phyloP scores from a whole-genome alignment of 2,329 filamentous ascomycete genomes.

The Phaeosphaeriaceae sp. region DNA sequence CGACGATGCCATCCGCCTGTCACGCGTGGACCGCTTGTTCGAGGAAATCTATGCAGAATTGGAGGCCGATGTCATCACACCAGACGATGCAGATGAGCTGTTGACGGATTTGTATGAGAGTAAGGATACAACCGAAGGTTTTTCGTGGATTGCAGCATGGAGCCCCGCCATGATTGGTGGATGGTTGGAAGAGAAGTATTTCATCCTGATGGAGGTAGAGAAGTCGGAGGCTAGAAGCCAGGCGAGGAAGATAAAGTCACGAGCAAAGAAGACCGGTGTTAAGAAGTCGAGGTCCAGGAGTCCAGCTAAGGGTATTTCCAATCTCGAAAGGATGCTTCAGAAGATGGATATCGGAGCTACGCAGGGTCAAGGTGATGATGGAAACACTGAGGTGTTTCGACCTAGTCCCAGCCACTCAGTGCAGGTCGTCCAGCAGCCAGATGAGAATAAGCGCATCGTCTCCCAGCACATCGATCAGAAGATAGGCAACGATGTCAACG shows the following conservation, averaged over 20 bases:
- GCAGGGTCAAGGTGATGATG: neutral
- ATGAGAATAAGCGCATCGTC: neutral
- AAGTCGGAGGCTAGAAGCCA: slow-evolving; percentile 16
- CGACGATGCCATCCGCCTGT: slow-evolving; percentile 31
- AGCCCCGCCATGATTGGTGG: slow-evolving; percentile 34
- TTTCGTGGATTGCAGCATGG: slow-evolving; percentile 30
- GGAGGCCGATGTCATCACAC: slow-evolving; percentile 13
- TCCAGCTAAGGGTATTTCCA: slow-evolving; percentile 6
- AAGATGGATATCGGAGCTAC: slow-evolving; percentile 2
- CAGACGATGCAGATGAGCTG: slow-evolving; percentile 17
- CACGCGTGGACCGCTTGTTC: slow-evolving; percentile 23
- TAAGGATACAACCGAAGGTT: slow-evolving; percentile 16
- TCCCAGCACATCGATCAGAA: neutral
- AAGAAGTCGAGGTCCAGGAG: too few species aligned
- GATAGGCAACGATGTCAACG: neutral
- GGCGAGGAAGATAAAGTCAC: slow-evolving; percentile 10
- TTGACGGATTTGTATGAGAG: slow-evolving; percentile 24
- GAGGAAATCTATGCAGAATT: slow-evolving; percentile 21
- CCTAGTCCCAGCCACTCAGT: neutral
- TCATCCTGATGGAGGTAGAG: slow-evolving; percentile 27
- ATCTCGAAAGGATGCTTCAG: slow-evolving; percentile 3
- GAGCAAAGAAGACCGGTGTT: neutral
- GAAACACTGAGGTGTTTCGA: neutral
- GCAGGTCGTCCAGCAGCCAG: neutral
- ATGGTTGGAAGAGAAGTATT: slow-evolving; percentile 36